These are phyloP conservation scores for Angophora floribunda DNA, from an alignment of 345 rosid species.

Conservation along the genomic window DNA sequence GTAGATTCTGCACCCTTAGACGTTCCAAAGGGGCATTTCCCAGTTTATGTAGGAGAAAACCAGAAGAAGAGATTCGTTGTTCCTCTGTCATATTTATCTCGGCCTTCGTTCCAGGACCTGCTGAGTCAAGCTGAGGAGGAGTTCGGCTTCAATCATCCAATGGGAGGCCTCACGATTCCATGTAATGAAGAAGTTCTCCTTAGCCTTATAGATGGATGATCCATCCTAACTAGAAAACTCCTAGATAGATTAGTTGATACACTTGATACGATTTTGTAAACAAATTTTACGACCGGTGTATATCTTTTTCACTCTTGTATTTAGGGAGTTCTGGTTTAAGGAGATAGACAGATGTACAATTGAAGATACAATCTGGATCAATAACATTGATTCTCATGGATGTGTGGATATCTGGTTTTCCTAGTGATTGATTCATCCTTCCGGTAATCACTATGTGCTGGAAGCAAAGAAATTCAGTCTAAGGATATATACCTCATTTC, in stretches of 20 bases:
- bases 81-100: slow-evolving; percentile 16
- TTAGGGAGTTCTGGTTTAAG: neutral
- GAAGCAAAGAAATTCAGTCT: neutral
- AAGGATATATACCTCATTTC: neutral
- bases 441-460: neutral
- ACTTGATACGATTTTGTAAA: neutral
- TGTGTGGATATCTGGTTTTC: neutral
- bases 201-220: neutral
- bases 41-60: slow-evolving; percentile 25
- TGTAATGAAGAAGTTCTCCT: slow-evolving; percentile 18
- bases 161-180: slow-evolving; percentile 28
- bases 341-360: neutral
- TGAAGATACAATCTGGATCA: neutral
- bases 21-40: slow-evolving; percentile 17
- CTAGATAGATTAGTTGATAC: neutral
- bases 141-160: slow-evolving; percentile 26
- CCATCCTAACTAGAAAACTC: neutral
- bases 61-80: slow-evolving; percentile 18
- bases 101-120: slow-evolving; percentile 17
- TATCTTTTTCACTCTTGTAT: neutral
- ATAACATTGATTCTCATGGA: neutral
- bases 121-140: slow-evolving; percentile 20
- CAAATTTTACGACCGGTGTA: neutral
- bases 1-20: neutral
- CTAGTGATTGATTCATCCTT: neutral